Base-by-base conservation (phyloP, 1,139 yeast genomes). In the Yamadazyma atlantica region DNA sequence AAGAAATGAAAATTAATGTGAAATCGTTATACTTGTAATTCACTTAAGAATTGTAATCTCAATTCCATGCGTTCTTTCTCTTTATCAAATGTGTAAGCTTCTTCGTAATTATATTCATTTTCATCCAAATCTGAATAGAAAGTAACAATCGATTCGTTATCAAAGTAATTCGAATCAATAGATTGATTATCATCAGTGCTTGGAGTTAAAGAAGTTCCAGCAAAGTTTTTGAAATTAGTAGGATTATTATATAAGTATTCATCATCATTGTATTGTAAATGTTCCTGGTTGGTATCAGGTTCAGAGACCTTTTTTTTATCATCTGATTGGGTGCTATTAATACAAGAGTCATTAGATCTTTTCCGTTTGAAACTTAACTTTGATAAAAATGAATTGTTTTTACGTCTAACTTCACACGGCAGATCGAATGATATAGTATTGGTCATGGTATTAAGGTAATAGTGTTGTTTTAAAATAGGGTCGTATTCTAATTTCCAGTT, bases 61-160 rank as follows among this genome's bases (percentile, higher is more conserved):
- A 69, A 59, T 49, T 68, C 73, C 28, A 57, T 47, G 43, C 71
- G 55, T 45, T 69, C 75, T 35, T 48, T 50, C 32, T 69, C 73
- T 41, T 55, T 58, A 36, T 49, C 50, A 32, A 48, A 51, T 25
- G 46, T 36, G 32, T 48, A 35, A 23, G 25, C 19, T 5, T 42
- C 43, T 16, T 40, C 38, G 13, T 33, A 28, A 10, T 19, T 26
- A 31, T 33, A 37, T 4, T 39, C 43, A n/a, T 33, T 19, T 2
- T 23, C 32, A 25, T 43, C 43, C 35, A 45, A 40, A 24, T 43
- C 35, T 1, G 51, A 48, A 37, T 47, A 52, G 31, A 41, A 43
- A n/a, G 60, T 50, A 10, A 54, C 48, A 28, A 54, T 49, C n/a
- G 59, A 53, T 18, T 55, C 50, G 7, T 44, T 39, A 28, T 28